Base-by-base conservation (phyloP, 1,284 basidiomycete genomes). In the Boletus sp. region DNA sequence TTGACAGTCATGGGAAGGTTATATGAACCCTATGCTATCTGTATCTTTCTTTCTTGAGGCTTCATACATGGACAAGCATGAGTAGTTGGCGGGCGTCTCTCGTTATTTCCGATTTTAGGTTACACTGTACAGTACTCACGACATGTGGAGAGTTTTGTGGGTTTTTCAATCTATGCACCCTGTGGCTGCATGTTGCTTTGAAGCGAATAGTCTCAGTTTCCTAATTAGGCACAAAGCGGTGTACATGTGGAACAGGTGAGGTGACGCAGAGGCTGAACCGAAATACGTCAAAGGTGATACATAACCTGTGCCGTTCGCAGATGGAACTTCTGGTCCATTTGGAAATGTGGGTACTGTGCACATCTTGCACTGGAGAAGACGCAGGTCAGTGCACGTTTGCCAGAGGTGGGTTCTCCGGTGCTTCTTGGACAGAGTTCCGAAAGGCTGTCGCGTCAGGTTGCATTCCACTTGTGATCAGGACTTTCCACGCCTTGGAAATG, bases 51-150 rank as follows among this genome's bases (percentile, higher is more conserved):
- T 16, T 37, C n/a, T n/a, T n/a, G 43, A 36, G 38, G 51, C 47
- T 61, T 49, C 42, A 47, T 48, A 29, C 47, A 56, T 37, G 60
- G 48, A 59, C 53, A 48, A 38, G 47, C 35, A 44, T 27, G 49
- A 44, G 23, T 50, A 45, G 52, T 48, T 49, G 38, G 41, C 32
- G 34, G 40, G 44, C 38, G 43, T 44, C 27, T 32, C 27, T 34
- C 46, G 27, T 49, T 48, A 36, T 46, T 51, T 37, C 33, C 33
- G 27, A 49, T 35, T 46, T 51, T 32, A 41, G 37, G 44, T 29
- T 33, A 44, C 54, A 52, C 43, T 68, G 60, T 68, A 64, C 41
- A 68, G 50, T 67, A 66, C 39, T 49, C 53, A 67, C 37, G 41
- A 44, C 45, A 48, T 46, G 48, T 53, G 61, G 39, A 29, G 29